phyloP scores from a whole-genome alignment of 495 filamentous ascomycete species.

The Annulohypoxylon moriforme region DNA sequence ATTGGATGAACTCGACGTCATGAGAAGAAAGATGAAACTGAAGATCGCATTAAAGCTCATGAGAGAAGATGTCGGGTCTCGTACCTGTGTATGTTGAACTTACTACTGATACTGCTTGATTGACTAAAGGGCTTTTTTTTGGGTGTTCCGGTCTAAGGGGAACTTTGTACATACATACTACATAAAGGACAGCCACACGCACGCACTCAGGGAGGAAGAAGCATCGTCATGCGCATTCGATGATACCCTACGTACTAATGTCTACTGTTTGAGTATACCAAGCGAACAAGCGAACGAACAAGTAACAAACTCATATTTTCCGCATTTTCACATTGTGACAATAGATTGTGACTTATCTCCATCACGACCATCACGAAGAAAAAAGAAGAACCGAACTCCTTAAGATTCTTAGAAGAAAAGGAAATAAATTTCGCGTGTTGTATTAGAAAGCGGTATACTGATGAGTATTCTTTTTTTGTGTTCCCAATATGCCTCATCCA shows the following conservation, averaged over 20 bases:
- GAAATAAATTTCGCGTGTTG: constrained; percentile 23
- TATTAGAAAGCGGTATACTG: constrained; percentile 45
- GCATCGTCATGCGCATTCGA: constrained; percentile 39
- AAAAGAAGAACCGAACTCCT: too few relatives aligned
- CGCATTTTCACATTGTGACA: not conserved
- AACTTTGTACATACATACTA: constrained; percentile 23
- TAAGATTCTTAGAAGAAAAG: constrained; percentile 22
- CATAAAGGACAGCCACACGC: constrained; percentile 26
- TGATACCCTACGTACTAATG: constrained; percentile 48
- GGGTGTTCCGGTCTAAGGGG: not conserved
- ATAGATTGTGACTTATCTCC: not conserved
- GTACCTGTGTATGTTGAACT: not conserved
- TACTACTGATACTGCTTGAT: not conserved
- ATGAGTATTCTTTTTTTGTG: constrained; percentile 28
- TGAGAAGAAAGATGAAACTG: not conserved
- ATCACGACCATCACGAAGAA: not conserved
- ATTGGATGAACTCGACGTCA: not conserved
- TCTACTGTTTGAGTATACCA: constrained; percentile 34
- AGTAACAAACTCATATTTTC: not conserved
- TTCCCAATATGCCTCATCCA: constrained; percentile 41
- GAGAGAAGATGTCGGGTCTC: not conserved
- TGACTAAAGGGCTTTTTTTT: not conserved
- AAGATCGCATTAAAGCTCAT: not conserved
- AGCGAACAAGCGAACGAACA: not conserved
- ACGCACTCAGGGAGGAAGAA: constrained; percentile 26